These are phyloP conservation scores for Echinosophora koreensis DNA, from an alignment of 306 rosid genomes.

Conservation along the genomic window DNA sequence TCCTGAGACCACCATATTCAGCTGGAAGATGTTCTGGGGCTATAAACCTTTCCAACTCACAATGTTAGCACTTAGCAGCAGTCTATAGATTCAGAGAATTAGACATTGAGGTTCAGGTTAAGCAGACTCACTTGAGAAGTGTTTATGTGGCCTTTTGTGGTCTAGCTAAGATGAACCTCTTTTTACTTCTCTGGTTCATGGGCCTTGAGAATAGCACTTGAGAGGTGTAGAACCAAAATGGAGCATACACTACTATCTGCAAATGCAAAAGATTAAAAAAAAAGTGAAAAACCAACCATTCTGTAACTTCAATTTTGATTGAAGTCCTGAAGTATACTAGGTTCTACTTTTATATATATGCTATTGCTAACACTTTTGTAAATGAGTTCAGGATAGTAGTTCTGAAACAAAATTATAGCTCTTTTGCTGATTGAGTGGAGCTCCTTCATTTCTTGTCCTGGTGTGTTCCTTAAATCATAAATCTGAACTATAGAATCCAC, in stretches of 20 bases:
- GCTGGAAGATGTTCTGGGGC: slow-evolving; percentile 79
- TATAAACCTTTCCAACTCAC: slow-evolving; percentile 56
- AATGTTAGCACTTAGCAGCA: too few relatives aligned
- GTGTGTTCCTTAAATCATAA: slow-evolving; percentile 69
- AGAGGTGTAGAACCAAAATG: slow-evolving; percentile 79
- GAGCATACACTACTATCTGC: slow-evolving; percentile 79
- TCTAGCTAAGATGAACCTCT: slow-evolving; percentile 69
- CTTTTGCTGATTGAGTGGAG: slow-evolving; percentile 57
- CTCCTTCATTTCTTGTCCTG: slow-evolving; percentile 63
- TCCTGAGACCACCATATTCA: slow-evolving; percentile 81
- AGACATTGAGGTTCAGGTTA: neutral
- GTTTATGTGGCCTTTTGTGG: slow-evolving; percentile 65
- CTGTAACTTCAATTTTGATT: neutral
- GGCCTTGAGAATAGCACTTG: slow-evolving; percentile 64
- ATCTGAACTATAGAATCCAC: slow-evolving; percentile 67
- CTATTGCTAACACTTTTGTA: slow-evolving; percentile 56
- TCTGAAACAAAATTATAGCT: slow-evolving; percentile 58
- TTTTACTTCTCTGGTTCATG: slow-evolving; percentile 58
- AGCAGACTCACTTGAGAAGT: slow-evolving; percentile 76
- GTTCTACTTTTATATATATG: slow-evolving; percentile 14
- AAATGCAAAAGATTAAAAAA: neutral
- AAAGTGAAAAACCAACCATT: slow-evolving; percentile 20
- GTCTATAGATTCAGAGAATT: neutral
- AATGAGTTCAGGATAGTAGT: slow-evolving; percentile 73
- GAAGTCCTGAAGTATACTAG: too few relatives aligned